phyloP scores from a whole-genome alignment of 1,284 basidiomycete genomes.

The Marasmius tenuissimus region DNA sequence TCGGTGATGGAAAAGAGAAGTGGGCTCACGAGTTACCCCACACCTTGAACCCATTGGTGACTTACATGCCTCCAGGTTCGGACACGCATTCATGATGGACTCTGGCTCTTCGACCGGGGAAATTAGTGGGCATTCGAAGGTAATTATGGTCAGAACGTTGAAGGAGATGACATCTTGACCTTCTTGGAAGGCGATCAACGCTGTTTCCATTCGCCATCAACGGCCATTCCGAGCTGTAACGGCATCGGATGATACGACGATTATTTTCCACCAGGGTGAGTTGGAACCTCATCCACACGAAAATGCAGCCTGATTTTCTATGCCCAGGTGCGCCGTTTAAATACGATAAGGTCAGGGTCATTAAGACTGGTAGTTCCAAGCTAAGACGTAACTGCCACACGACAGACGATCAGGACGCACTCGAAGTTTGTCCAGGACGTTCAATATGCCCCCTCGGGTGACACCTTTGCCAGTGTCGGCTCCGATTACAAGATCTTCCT shows the following conservation, averaged over 20 bases:
- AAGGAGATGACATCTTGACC: background rate
- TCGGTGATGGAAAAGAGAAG: conserved; percentile 94
- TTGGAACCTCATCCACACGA: background rate
- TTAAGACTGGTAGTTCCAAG: background rate
- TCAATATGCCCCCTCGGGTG: conserved; percentile 79
- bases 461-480: conserved; percentile 87
- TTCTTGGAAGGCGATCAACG: conserved; percentile 72
- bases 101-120: conserved; percentile 91
- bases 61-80: conserved; percentile 60
- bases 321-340: conserved; percentile 81
- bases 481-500: conserved; percentile 90
- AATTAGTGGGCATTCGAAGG: conserved; percentile 92
- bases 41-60: background rate
- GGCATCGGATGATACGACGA: conserved; percentile 79
- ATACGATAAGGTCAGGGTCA: conserved; percentile 68
- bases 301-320: background rate
- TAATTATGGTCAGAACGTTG: conserved; percentile 22
- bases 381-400: background rate
- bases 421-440: conserved; percentile 95
- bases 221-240: conserved; percentile 92
- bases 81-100: conserved; percentile 86
- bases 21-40: conserved; percentile 33
- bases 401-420: conserved; percentile 83
- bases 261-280: conserved; percentile 80
- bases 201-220: conserved; percentile 87